These are phyloP conservation scores for Aquilaria agallochum DNA, from an alignment of 441 rosid species.

Conservation along the genomic window DNA sequence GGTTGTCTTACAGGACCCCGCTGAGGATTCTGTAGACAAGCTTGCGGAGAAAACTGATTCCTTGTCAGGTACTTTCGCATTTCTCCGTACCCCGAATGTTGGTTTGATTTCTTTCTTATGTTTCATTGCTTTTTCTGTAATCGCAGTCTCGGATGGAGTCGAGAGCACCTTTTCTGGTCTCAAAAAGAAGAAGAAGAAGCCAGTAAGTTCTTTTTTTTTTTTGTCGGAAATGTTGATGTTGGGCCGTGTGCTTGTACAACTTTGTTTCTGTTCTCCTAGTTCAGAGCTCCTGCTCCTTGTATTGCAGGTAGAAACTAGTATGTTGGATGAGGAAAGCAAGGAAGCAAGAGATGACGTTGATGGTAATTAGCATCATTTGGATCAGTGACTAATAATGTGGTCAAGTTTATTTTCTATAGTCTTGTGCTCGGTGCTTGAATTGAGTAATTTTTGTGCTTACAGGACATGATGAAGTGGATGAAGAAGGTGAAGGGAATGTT, in stretches of 20 bases:
- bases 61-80: slow-evolving; percentile 36
- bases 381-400: background rate
- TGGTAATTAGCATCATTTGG: slow-evolving; percentile 31
- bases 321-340: slow-evolving; percentile 45
- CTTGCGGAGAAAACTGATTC: slow-evolving; percentile 64
- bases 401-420: background rate
- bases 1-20: slow-evolving; percentile 42
- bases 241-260: background rate
- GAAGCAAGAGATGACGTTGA: slow-evolving; percentile 60
- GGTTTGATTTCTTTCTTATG: background rate
- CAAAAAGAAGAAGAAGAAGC: slow-evolving; percentile 94
- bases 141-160: slow-evolving; percentile 64
- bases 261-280: background rate
- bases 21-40: slow-evolving; percentile 52
- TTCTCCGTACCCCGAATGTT: background rate
- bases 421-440: no score
- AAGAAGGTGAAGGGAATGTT: slow-evolving; percentile 38
- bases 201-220: slow-evolving; percentile 35
- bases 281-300: slow-evolving; percentile 10
- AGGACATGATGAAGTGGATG: slow-evolving; percentile 55
- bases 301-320: slow-evolving; percentile 58
- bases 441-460: background rate
- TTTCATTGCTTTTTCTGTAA: background rate
- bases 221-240: background rate
- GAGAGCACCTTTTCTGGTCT: slow-evolving; percentile 66